Evolutionary conservation across 2,329 filamentous ascomycete genomes (phyloP).

Genomic region (Massarina eburnea): DNA sequence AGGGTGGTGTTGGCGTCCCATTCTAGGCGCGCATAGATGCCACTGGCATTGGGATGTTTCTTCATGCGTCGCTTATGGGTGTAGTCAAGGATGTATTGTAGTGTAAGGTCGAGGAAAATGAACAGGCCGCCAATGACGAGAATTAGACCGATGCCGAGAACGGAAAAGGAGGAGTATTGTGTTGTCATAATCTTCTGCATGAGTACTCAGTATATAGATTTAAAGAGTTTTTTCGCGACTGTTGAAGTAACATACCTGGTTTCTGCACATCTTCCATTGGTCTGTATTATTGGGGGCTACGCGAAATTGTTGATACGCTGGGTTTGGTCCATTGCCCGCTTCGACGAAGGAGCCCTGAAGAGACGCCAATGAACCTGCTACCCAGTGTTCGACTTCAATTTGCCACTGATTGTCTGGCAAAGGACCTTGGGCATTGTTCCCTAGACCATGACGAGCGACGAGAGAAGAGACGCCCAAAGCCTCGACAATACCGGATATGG

Average conservation of each 20-base stretch:
- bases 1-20: constrained; percentile 9
- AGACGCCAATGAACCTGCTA: constrained; percentile 27
- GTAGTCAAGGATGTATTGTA: constrained; percentile 10
- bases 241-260: constrained; percentile 8
- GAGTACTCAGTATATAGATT: not conserved
- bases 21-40: constrained; percentile 8
- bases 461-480: constrained; percentile 14
- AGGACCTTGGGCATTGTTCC: constrained; percentile 11
- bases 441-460: constrained; percentile 12
- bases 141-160: constrained; percentile 20
- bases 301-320: constrained; percentile 5
- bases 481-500: constrained; percentile 6
- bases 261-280: constrained; percentile 15
- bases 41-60: not conserved
- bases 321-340: constrained; percentile 10
- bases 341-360: constrained; percentile 26
- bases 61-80: constrained; percentile 4
- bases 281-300: constrained; percentile 10
- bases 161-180: constrained; percentile 22
- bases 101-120: constrained; percentile 15
- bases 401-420: constrained; percentile 41
- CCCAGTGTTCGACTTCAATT: constrained; percentile 35
- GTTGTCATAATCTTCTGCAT: constrained; percentile 20
- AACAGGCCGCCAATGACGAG: constrained; percentile 18
- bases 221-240: not conserved